Base-by-base conservation (phyloP, 1,139 yeast species). In the Pichia sp. region DNA sequence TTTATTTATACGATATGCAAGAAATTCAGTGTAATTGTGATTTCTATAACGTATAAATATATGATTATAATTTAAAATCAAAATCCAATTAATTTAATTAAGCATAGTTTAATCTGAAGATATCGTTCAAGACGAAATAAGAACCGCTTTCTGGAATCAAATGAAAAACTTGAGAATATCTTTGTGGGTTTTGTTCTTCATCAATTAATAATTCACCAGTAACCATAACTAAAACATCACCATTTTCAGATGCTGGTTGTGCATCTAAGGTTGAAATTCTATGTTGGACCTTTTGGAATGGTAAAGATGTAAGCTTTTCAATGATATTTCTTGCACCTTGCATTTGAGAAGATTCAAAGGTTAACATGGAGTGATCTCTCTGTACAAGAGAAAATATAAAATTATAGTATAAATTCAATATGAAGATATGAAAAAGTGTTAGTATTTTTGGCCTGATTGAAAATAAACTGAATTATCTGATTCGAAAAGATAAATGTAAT, bases 81-180 rank as follows among this genome's bases (percentile, higher is more conserved):
- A 6, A 34, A 6, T 11, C 10, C 25, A 9, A 29, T 31, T 9
- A 10, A 11, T 10, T 9, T 10, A 46, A 3, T 46, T 48, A 54
- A 46, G 80, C 75, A 72, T 86, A 86, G 75, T 86, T 86, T 68
- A 92, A 82, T 76, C 97, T 87, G 79, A 92, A 92, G 59, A 92
- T 87, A 67, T 94, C 98, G 71, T 92, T 94, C 72, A 88, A 86
- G 54, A 92, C 98, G 64, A 81, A 92, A 76, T 88, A 92, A 39
- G 95, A 85, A 65, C 78, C 80, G 47, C 85, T 89, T 53, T 92
- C 98, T 56, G 96, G 97, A 57, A 89, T 83, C 72, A 92, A 81
- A 67, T 92, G 98, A 81, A 92, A 92, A 42, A 88, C 96, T 73
- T 92, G 98, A 35, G 97, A 87, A 72, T 89, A 92, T 71, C 96